A percentile compares a stretch with the other conserved stretches of the same genome.
These are phyloP conservation scores for Prunus mume DNA, from an alignment of 306 rosid genomes.

Conservation along the genomic window DNA sequence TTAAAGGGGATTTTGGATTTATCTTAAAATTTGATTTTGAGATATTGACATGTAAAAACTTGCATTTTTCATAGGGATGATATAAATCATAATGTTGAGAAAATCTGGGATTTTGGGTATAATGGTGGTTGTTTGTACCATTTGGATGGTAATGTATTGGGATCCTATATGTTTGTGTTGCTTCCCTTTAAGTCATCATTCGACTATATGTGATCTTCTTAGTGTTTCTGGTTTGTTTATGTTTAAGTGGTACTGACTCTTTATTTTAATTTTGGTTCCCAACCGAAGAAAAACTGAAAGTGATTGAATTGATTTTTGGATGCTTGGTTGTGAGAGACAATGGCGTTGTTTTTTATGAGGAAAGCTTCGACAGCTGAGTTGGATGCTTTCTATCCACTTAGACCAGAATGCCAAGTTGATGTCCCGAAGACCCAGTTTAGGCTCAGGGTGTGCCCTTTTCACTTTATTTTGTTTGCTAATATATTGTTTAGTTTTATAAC, in stretches of 20 bases:
- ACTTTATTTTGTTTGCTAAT: not conserved
- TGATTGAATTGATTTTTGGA: slow-evolving; percentile 22
- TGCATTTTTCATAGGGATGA: not conserved
- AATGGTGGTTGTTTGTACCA: not conserved
- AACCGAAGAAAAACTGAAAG: not conserved
- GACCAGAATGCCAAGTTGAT: slow-evolving; percentile 44
- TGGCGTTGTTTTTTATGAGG: slow-evolving; percentile 29
- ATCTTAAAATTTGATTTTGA: not conserved
- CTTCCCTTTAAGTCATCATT: not conserved
- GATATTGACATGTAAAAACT: not conserved
- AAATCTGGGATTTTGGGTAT: not conserved
- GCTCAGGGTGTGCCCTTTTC: slow-evolving; percentile 62
- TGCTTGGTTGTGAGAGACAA: slow-evolving; percentile 22
- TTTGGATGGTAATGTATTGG: not conserved
- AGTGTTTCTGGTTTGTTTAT: slow-evolving; percentile 16
- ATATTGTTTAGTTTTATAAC: not conserved
- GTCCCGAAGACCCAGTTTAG: slow-evolving; percentile 69
- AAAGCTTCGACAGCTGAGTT: slow-evolving; percentile 40
- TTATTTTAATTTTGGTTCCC: not conserved
- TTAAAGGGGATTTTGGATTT: not conserved
- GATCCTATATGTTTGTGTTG: not conserved
- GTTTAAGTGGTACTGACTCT: slow-evolving; percentile 11
- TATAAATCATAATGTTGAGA: not conserved
- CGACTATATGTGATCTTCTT: slow-evolving; percentile 10
- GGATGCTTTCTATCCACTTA: slow-evolving; percentile 47